phyloP scores from a whole-genome alignment of 2,329 filamentous ascomycete species.

The Claviceps capensis region DNA sequence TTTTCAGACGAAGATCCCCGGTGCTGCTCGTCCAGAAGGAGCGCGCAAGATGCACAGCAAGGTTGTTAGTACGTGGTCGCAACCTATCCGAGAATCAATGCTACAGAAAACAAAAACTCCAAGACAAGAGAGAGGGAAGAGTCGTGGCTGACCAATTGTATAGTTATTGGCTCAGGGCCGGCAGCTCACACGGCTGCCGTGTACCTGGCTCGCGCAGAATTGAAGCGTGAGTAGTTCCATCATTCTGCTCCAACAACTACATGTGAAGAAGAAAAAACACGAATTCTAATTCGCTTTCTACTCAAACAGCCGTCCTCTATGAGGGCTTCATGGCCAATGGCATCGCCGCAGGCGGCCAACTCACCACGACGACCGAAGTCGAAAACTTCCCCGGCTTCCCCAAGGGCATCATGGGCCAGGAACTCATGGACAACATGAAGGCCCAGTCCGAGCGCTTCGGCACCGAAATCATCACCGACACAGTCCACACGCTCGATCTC shows the following conservation, averaged over 20 bases:
- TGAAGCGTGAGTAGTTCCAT: slow-evolving; percentile 50
- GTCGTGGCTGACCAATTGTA: not conserved
- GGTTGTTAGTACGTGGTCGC: slow-evolving; percentile 59
- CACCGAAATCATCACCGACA: slow-evolving; percentile 86
- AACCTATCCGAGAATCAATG: not conserved
- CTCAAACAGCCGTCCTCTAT: slow-evolving; percentile 61
- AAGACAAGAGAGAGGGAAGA: not conserved
- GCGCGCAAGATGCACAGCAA: slow-evolving; percentile 74
- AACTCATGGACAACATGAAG: slow-evolving; percentile 94
- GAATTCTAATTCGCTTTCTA: not conserved
- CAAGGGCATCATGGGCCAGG: slow-evolving; percentile 70
- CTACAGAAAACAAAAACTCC: not conserved
- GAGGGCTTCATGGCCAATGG: slow-evolving; percentile 97
- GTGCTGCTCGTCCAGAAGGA: not conserved
- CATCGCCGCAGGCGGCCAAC: slow-evolving; percentile 87
- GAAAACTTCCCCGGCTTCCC: slow-evolving; percentile 98
- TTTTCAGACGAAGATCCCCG: slow-evolving; percentile 32
- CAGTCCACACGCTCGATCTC: slow-evolving; percentile 77
- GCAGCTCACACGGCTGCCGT: slow-evolving; percentile 95
- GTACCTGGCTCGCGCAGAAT: slow-evolving; percentile 86
- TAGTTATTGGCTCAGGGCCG: slow-evolving; percentile 83
- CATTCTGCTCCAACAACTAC: too few relatives aligned
- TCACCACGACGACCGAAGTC: slow-evolving; percentile 95
- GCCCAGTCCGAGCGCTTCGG: slow-evolving; percentile 84
- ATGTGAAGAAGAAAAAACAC: too few relatives aligned